Conservation (phyloP, 129 eudicot genomes). For the Tagetes patula region DNA sequence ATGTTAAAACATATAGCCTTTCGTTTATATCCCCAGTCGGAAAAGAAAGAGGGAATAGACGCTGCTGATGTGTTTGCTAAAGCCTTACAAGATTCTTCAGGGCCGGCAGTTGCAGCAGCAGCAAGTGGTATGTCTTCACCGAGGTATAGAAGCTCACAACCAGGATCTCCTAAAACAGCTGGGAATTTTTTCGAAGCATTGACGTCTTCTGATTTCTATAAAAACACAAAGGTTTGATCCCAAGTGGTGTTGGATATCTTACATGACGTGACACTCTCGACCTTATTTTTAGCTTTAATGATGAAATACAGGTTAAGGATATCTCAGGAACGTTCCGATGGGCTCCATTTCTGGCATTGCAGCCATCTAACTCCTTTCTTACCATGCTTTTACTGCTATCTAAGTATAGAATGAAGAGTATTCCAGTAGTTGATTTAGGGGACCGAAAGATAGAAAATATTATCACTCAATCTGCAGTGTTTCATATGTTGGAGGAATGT, state of each 20-base stretch:
- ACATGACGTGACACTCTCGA: not conserved
- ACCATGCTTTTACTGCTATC: slow-evolving; percentile 89
- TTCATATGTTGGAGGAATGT: slow-evolving; percentile 96
- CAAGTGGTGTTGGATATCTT: not conserved
- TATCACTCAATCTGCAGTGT: slow-evolving; percentile 83
- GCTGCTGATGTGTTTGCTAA: slow-evolving; percentile 31
- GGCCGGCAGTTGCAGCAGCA: slow-evolving; percentile 72
- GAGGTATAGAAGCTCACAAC: slow-evolving; percentile 60
- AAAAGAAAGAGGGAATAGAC: slow-evolving; percentile 50
- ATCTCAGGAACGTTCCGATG: slow-evolving; percentile 95
- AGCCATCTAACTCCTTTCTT: slow-evolving; percentile 75
- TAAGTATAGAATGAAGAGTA: slow-evolving; percentile 87
- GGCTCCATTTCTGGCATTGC: slow-evolving; percentile 96
- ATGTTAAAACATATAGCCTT: not conserved
- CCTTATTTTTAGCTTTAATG: not conserved
- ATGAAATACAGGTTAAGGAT: slow-evolving; percentile 62
- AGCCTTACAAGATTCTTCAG: slow-evolving; percentile 39
- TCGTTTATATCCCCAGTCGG: slow-evolving; percentile 51
- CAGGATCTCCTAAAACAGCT: slow-evolving; percentile 66
- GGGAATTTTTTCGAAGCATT: slow-evolving; percentile 81
- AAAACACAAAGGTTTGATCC: slow-evolving; percentile 63
- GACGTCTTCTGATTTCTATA: slow-evolving; percentile 83
- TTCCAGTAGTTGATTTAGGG: slow-evolving; percentile 85
- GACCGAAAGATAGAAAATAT: slow-evolving; percentile 75
- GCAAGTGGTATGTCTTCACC: slow-evolving; percentile 77